Evolutionary conservation across 2,329 filamentous ascomycete genomes (phyloP).

Genomic region (Fusarium protoensiforme): DNA sequence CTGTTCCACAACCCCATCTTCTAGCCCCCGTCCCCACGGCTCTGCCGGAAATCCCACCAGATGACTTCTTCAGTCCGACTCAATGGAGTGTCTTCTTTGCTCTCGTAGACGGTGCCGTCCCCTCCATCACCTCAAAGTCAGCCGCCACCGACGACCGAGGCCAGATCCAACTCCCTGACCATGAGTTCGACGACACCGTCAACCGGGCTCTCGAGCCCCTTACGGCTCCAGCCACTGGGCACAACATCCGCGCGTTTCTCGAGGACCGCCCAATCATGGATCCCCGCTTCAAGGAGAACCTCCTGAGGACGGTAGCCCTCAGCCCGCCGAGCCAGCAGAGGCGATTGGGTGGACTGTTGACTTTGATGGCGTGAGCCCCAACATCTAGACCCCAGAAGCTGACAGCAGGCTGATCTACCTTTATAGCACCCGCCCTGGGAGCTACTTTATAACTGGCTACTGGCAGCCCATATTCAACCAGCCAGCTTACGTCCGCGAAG

Average conservation of each 20-base stretch:
- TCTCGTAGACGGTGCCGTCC: slow-evolving; percentile 69
- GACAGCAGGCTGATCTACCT: neutral
- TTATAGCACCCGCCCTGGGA: slow-evolving; percentile 70
- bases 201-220: slow-evolving; percentile 50
- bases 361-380: slow-evolving; percentile 56
- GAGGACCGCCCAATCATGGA: slow-evolving; percentile 62
- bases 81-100: slow-evolving; percentile 67
- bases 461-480: slow-evolving; percentile 71
- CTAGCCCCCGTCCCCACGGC: slow-evolving; percentile 30
- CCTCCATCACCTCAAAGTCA: slow-evolving; percentile 63
- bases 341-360: slow-evolving; percentile 53
- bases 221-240: slow-evolving; percentile 52
- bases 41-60: slow-evolving; percentile 43
- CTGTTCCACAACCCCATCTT: slow-evolving; percentile 29
- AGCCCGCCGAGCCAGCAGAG: slow-evolving; percentile 48
- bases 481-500: slow-evolving; percentile 68
- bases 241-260: slow-evolving; percentile 64
- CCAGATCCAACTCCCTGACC: slow-evolving; percentile 60
- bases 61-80: slow-evolving; percentile 55
- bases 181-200: slow-evolving; percentile 61
- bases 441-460: slow-evolving; percentile 75
- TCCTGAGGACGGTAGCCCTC: slow-evolving; percentile 56
- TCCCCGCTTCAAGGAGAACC: slow-evolving; percentile 62
- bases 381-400: neutral
- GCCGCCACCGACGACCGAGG: slow-evolving; percentile 50